Evolutionary conservation across 2,329 filamentous ascomycete species (phyloP), one percentile per base, ranked within the genome.

Genomic region (Microcyclospora pomicola): DNA sequence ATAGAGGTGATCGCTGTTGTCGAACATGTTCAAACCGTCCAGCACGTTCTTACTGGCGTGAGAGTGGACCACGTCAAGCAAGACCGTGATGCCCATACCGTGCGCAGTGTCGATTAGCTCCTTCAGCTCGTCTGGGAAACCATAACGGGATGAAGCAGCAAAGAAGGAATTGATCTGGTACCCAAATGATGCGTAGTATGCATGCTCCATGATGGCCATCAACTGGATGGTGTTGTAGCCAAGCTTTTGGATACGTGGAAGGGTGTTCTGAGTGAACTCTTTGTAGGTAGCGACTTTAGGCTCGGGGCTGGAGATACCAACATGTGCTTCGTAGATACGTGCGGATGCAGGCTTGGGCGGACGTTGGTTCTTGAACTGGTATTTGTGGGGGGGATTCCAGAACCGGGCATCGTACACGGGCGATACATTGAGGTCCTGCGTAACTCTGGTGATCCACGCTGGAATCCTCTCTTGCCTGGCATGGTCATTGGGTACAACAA

Each of bases 91-190:
- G 0, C 91, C 91, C 69, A 98, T 65, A 43, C 83, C 73, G 54
- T 98, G 91, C 3, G 91, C 91, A 2, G 84, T 93, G 55, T 98
- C 91, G 46, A 98, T 83, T 35, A 98, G 73, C 68, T 96, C 88
- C 62, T 94, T 98, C 49, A 98, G 69, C 29, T 96, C 91, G 55
- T 98, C 91, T 0, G 91, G 91, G 1, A 79, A 74, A 31, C 91
- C 91, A 56, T 94, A 98, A 45, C 91, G 79, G 60, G 88, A 96
- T 62, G 87, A 95, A 10, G 88, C 87, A 19, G 91, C 91, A 53
- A 96, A 98, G 69, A 98, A 98, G 62, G 82, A 95, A 68, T 96
- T 98, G 64, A 98, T 77, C 62, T 98, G 91, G 61, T 98, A 98
- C 34, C 91, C 91, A 53, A 98, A 98, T 56, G 88, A 96, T 53